Base-by-base conservation (phyloP, 768 basidiomycete genomes). In the Rubroboletus satanas region DNA sequence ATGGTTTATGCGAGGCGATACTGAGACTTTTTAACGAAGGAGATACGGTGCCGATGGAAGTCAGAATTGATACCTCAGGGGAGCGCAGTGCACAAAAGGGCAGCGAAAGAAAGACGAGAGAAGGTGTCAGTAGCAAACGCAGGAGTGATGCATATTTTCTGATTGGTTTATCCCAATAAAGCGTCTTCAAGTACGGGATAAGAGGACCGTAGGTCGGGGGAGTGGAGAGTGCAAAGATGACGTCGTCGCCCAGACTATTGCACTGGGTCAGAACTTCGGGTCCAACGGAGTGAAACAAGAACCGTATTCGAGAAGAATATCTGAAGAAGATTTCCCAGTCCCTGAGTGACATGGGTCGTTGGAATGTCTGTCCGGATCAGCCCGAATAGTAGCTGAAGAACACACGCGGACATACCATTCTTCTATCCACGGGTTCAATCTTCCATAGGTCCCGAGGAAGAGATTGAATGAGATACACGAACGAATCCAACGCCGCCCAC, bases 371-470 rank as follows among this genome's bases (percentile, higher is more conserved):
- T n/a, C 36, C 47, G 44, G 44, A 41, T 67, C n/a, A 59, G 52
- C 51, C 44, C 21, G 41, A 38, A 45, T 28, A 23, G 38, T 45
- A 23, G 12, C 35, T 28, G 10, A 28, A 32, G 47, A 36, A 29
- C 7, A 31, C 35, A 32, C 4, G 44, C 23, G 32, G 36, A 59
- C 61, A 15, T n/a, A 63, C 66, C 46, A 67, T 9, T 42, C 7
- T 56, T 50, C 21, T 42, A 12, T 54, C 41, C 10, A 1, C 7
- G 29, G 29, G 18, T 7, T 68, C 50, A 2, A 54, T 48, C 52
- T 18, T 62, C 70, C 67, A 70, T 7, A 71, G 50, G 49, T 69
- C 67, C 41, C 46, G 66, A 38, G 68, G 70, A 52, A 69, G 63
- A 42, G 61, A 63, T 43, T 54, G 54, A 18, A 69, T 26, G 41